Base-by-base conservation (phyloP, 2,329 filamentous ascomycete species). In the Pseudodiploospora longispora region DNA sequence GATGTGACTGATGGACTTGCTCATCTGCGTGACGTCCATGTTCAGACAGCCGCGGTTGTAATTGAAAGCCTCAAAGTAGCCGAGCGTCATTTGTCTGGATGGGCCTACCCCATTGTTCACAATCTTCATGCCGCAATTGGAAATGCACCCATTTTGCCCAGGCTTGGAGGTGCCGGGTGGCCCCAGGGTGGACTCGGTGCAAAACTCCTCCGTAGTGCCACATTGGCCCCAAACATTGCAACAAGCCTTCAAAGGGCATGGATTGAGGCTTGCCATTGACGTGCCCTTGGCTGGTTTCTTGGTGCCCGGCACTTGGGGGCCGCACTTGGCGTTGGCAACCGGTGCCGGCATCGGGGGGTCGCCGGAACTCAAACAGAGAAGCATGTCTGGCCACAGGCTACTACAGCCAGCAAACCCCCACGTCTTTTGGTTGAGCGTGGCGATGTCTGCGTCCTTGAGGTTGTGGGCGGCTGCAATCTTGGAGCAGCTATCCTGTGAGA, bases 191-290 rank as follows among this genome's bases (percentile, higher is more conserved):
- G 50, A 41, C 8, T 47, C 47, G 10, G 51, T 58, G 53, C 68
- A 72, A 48, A 68, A 70, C 6, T 65, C 65, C 1, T 43, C 41
- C 0, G 64, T 66, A 5, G 57, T 61, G n/a, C 68, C 68, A 37
- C 70, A 72, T 12, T 63, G 55, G 5, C 68, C 69, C 59, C 62
- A 69, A 34, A 60, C 55, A 44, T 67, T 51, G 47, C 59, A 59
- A 46, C 56, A 61, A 6, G 54, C 52, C 4, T 60, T 59, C 1
- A 61, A 46, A 2, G 53, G 57, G 28, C 60, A 63, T 1, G 55
- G 57, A 38, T 59, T 63, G 4, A 63, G 41, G 6, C 43, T 32
- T n/a, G 46, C 44, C 6, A 61, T 42, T 8, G 46, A 32, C 1
- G 43, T 44, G 31, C 44, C 37, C 56, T 55, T 36, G 47, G 1